Evolutionary conservation across 441 rosid species (phyloP).

Genomic region (Metrosideros polymorpha): DNA sequence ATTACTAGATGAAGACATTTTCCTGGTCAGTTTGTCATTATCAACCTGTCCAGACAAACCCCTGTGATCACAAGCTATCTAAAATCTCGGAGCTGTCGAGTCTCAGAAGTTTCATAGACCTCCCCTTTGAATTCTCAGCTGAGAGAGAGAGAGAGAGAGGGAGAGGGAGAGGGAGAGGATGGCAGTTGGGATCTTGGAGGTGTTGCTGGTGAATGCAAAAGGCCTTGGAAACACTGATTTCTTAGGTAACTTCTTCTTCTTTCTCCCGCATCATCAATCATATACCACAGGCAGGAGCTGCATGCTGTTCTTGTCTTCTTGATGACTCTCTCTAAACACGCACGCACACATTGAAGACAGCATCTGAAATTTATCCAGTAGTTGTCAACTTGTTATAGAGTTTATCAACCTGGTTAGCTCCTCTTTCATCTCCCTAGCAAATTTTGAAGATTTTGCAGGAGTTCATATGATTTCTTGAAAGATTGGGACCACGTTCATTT

Average conservation of each 20-base stretch:
- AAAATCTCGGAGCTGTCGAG: neutral
- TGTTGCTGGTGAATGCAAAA: slow-evolving; percentile 51
- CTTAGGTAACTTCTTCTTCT: slow-evolving; percentile 22
- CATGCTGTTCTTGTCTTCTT: neutral
- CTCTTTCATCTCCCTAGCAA: neutral
- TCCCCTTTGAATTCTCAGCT: too few relatives aligned
- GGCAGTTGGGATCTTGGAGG: slow-evolving; percentile 77
- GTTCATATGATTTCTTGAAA: neutral
- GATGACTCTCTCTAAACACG: neutral
- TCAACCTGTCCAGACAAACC: neutral
- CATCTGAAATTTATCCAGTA: neutral
- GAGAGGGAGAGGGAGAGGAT: slow-evolving; percentile 10
- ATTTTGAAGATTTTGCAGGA: neutral
- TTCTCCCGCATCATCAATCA: neutral
- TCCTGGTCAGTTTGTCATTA: neutral
- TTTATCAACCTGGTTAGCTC: neutral
- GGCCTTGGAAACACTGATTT: slow-evolving; percentile 53
- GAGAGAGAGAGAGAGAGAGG: neutral
- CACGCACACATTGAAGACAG: neutral
- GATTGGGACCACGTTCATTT: neutral
- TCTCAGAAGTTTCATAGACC: neutral
- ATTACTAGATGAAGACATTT: neutral
- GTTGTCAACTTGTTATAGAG: neutral
- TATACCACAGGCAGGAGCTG: neutral
- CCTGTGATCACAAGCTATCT: neutral